A percentile compares a stretch with the other conserved stretches of the same genome.
Conservation (phyloP, 73 alveolate species). For the Vitrella brassicaformis region DNA sequence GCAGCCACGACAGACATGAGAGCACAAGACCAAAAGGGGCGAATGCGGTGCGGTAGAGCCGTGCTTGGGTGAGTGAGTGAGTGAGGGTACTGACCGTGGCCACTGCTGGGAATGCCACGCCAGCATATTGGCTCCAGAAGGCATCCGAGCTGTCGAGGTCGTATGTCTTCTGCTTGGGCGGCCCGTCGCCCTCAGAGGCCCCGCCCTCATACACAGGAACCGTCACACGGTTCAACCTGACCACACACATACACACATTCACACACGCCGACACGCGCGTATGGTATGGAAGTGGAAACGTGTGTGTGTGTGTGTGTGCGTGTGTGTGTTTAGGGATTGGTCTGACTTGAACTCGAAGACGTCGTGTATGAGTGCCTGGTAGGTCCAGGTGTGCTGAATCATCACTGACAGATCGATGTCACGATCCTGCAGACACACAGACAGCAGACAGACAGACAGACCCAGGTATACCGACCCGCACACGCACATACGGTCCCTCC, state of each 20-base stretch:
- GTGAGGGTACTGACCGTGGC: too few relatives aligned
- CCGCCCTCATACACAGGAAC: too few relatives aligned
- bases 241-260: too few relatives aligned
- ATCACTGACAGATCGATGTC: constrained; percentile 15
- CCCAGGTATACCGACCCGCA: neutral
- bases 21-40: neutral
- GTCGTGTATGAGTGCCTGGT: constrained; percentile 38
- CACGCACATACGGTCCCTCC: neutral
- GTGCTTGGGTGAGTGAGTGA: too few relatives aligned
- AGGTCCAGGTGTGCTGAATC: constrained; percentile 31
- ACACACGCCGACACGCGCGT: too few relatives aligned
- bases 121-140: constrained; percentile 23
- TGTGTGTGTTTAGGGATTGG: too few relatives aligned
- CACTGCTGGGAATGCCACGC: too few relatives aligned
- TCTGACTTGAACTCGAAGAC: constrained; percentile 14
- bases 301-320: too few relatives aligned
- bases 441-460: neutral
- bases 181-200: too few relatives aligned
- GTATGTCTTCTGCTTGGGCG: constrained; percentile 12
- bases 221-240: too few relatives aligned
- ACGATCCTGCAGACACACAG: neutral
- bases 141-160: constrained; percentile 24
- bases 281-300: too few relatives aligned
- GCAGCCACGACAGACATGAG: neutral
- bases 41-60: too few relatives aligned